Evolutionary conservation across 140 eudicot species (phyloP), one percentile per base, ranked within the genome.

Genomic region (Oenanthe javanica): DNA sequence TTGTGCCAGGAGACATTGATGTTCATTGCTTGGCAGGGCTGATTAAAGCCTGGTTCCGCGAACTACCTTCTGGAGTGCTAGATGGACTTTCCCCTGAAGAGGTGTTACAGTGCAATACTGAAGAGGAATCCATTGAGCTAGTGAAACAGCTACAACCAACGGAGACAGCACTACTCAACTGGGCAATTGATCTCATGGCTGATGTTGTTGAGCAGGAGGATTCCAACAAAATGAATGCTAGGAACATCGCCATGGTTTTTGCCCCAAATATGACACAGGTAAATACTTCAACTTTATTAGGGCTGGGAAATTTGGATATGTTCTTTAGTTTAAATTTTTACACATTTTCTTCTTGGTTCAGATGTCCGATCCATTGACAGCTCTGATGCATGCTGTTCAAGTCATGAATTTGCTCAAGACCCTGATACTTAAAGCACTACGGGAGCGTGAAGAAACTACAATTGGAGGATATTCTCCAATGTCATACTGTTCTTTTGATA

Each of bases 241-340:
- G 99, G 81, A 95, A 95, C 79, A 95, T 95, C 21, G 99, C 97
- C 69, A 92, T 95, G 99, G 99, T 95, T 38, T 95, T 95, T 76
- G 97, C 99, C 40, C 99, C 99, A 16, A 95, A 95, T 77, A 95
- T 95, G 99, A 95, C 97, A 79, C 97, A 95, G 97, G 99, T 92
- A 83, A 79, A 77, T 54, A 48, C 63, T 76, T 82, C 75, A 67
- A 72, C 79, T 76, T 79, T 79, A 45, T 36, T 19, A 5, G 23
- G 8, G 14, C 5, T 64, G 71, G 9, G 31, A 21, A 43, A 21
- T 27, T 12, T 25, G 42, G 15, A 23, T 64, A 12, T 27, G 72
- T 42, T 45, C 36, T 72, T 7, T 0, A 9, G 50, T 48, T 21
- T 9, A 46, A 49, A 6, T 12, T 3, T 52, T 74, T 23, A 23